Percentiles rank a stretch among this genome's conserved stretches.
These are phyloP conservation scores for Plantago lanceolata DNA, from an alignment of 305 asterid genomes.

Conservation along the genomic window DNA sequence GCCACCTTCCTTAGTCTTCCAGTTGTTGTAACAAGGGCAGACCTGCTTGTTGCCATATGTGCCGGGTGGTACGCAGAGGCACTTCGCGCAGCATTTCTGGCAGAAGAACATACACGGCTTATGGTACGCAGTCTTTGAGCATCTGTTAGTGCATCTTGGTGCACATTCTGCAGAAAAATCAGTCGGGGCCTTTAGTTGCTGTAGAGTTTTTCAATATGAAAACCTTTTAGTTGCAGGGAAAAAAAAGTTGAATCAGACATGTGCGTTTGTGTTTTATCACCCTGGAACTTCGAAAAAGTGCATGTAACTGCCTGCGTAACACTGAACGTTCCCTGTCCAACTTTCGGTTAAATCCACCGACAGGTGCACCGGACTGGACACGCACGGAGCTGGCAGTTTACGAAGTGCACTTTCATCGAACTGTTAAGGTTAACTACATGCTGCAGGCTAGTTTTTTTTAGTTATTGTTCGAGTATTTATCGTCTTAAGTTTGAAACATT, in stretches of 20 bases:
- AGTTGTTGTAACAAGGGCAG: conserved; percentile 63
- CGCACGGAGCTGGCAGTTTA: too few relatives aligned
- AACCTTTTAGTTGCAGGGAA: too few relatives aligned
- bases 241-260: neutral
- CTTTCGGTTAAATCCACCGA: too few relatives aligned
- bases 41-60: conserved; percentile 54
- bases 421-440: too few relatives aligned
- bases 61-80: conserved; percentile 56
- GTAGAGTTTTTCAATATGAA: too few relatives aligned
- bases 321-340: too few relatives aligned
- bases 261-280: too few relatives aligned
- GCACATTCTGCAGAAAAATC: conserved; percentile 38
- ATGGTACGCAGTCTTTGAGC: conserved; percentile 51
- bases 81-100: conserved; percentile 45
- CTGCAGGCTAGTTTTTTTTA: too few relatives aligned
- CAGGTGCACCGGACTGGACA: too few relatives aligned
- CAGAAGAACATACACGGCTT: conserved; percentile 54
- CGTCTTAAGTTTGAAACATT: neutral
- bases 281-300: too few relatives aligned
- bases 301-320: too few relatives aligned
- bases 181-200: neutral
- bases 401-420: too few relatives aligned
- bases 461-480: neutral
- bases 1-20: conserved; percentile 55
- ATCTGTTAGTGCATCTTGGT: conserved; percentile 43